Evolutionary conservation across 257 asterid species (phyloP).

Genomic region (Haberlea rhodopensis): DNA sequence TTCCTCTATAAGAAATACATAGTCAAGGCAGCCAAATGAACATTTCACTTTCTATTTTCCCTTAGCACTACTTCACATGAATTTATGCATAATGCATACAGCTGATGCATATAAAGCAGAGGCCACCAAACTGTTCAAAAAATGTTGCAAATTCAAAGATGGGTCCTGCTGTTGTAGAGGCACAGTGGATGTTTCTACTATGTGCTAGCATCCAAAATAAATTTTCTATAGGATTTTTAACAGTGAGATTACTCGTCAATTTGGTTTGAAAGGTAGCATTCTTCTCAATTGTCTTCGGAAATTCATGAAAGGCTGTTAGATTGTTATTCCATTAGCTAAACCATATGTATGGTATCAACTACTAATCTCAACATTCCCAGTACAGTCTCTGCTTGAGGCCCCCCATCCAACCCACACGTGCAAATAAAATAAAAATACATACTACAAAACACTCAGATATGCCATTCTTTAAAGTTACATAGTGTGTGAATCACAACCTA

Average conservation of each 20-base stretch:
- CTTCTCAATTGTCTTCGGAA: not conserved
- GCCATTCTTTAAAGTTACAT: not conserved
- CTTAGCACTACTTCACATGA: not conserved
- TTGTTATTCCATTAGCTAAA: conserved; percentile 5
- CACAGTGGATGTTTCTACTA: conserved; percentile 2
- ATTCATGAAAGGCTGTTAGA: conserved; percentile 4
- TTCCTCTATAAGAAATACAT: conserved; percentile 60
- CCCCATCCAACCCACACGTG: not conserved
- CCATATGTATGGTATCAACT: not conserved
- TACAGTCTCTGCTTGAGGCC: conserved; percentile 12
- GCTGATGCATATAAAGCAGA: conserved; percentile 14
- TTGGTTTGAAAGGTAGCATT: conserved; percentile 11
- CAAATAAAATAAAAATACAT: not conserved
- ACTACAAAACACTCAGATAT: not conserved
- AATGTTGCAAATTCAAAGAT: conserved; percentile 8
- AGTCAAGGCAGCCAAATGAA: conserved; percentile 56
- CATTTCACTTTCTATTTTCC: conserved; percentile 5
- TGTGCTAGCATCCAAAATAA: not conserved
- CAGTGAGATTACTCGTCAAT: conserved; percentile 10
- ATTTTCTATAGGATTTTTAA: conserved; percentile 1
- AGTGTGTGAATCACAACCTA: conserved; percentile 2
- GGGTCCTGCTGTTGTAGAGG: conserved; percentile 12
- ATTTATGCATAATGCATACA: conserved; percentile 13
- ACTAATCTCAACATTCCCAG: conserved; percentile 7
- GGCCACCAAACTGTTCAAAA: conserved; percentile 8